Evolutionary conservation across 495 filamentous ascomycete species (phyloP).

Genomic region (Penicillium paradoxum): DNA sequence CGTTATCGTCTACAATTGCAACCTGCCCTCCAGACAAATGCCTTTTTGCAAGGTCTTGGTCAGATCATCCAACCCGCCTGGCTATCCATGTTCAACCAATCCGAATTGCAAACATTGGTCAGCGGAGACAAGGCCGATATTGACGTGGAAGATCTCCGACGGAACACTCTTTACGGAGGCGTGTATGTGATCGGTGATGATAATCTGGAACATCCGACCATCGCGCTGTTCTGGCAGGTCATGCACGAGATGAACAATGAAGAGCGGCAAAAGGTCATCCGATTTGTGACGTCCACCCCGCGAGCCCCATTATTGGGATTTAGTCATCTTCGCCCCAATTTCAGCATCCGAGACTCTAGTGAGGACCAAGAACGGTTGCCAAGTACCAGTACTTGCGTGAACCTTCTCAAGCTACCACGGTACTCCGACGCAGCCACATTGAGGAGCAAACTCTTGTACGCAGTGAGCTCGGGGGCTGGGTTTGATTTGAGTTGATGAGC

Average conservation of each 20-base stretch:
- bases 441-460: conserved; percentile 80
- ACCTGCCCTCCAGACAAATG: conserved; percentile 69
- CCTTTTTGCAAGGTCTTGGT: conserved; percentile 80
- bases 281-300: conserved; percentile 93
- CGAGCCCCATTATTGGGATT: conserved; percentile 91
- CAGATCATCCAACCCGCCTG: conserved; percentile 87
- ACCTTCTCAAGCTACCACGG: conserved; percentile 86
- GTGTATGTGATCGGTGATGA: conserved; percentile 86
- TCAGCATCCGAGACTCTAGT: conserved; percentile 86
- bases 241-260: conserved; percentile 68
- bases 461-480: conserved; percentile 84
- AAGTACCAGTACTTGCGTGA: conserved; percentile 96
- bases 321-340: conserved; percentile 74
- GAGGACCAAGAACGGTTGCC: conserved; percentile 75
- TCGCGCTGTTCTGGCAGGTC: conserved; percentile 89
- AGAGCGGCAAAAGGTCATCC: conserved; percentile 80
- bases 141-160: conserved; percentile 80
- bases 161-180: conserved; percentile 81
- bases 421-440: conserved; percentile 61
- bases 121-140: conserved; percentile 81
- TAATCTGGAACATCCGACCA: conserved; percentile 72
- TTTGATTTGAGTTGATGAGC: conserved; percentile 79
- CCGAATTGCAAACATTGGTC: conserved; percentile 86
- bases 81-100: conserved; percentile 98
- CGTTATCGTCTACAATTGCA: conserved; percentile 79